Conservation (phyloP, 345 rosid species). For the Camelina sativa region DNA sequence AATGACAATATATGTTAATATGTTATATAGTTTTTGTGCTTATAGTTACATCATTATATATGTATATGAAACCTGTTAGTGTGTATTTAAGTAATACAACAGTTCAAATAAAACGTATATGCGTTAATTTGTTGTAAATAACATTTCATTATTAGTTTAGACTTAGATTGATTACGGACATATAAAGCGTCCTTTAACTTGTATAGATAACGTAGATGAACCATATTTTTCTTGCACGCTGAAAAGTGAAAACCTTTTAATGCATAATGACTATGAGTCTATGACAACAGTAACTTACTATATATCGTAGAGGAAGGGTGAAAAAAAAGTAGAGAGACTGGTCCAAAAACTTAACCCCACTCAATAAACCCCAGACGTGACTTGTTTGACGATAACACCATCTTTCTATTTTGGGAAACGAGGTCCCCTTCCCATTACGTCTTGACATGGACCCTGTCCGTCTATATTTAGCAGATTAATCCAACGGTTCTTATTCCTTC, state of each 20-base stretch:
- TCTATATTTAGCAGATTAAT: slow-evolving; percentile 38
- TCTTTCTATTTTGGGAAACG: slow-evolving; percentile 42
- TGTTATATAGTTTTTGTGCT: not conserved
- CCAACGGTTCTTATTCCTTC: slow-evolving; percentile 32
- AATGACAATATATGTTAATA: slow-evolving; percentile 12
- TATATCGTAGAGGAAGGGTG: slow-evolving; percentile 13
- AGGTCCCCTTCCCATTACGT: slow-evolving; percentile 43
- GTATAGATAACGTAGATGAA: not conserved
- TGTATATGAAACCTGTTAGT: not conserved
- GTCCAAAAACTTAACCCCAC: slow-evolving; percentile 40
- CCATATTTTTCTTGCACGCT: slow-evolving; percentile 1
- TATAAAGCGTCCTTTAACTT: not conserved
- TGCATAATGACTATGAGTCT: slow-evolving; percentile 34
- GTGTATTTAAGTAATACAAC: not conserved
- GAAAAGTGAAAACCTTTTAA: slow-evolving; percentile 19
- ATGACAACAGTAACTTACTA: slow-evolving; percentile 31
- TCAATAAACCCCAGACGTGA: slow-evolving; percentile 39
- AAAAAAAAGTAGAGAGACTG: slow-evolving; percentile 16
- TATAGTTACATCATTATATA: not conserved
- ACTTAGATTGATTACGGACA: no score
- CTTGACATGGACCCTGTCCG: slow-evolving; percentile 44
- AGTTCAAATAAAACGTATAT: not conserved
- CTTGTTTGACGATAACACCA: slow-evolving; percentile 38
- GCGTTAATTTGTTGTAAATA: not conserved
- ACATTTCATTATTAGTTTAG: not conserved